A percentile compares a stretch with the other conserved stretches of the same genome.
Evolutionary conservation across 78 protist species (phyloP).

Genomic region (Monosiga brevicollis): DNA sequence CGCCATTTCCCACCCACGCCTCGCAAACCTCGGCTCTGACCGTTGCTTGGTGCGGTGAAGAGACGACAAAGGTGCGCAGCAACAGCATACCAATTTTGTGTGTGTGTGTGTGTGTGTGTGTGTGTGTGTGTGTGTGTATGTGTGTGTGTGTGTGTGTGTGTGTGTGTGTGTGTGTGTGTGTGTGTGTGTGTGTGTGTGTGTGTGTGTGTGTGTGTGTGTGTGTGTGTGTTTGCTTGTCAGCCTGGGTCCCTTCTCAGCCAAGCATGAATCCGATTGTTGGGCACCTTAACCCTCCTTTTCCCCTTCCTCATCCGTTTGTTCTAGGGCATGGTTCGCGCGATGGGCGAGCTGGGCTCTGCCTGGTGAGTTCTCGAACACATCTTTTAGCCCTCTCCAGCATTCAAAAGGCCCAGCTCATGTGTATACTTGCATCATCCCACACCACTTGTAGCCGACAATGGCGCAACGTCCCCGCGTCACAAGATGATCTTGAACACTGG

Average conservation of each 20-base stretch:
- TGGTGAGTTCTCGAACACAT: no score
- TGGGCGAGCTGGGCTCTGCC: no score
- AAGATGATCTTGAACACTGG: not conserved
- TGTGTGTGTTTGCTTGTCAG: not conserved
- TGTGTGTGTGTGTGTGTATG: conserved; percentile 8
- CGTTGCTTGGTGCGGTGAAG: no score
- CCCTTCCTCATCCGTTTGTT: no score
- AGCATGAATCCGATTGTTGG: not conserved
- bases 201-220: not conserved
- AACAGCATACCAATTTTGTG: no score
- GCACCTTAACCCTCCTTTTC: not conserved
- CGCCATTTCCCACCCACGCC: no score
- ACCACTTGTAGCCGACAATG: not conserved
- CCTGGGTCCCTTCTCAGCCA: not conserved
- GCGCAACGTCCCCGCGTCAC: not conserved
- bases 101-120: conserved; percentile 13
- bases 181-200: not conserved
- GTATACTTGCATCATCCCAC: not conserved
- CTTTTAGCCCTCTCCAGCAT: no score
- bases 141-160: conserved; percentile 3
- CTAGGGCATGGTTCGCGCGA: not conserved
- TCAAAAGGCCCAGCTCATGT: not conserved
- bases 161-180: conserved; percentile 5
- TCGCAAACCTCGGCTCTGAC: no score
- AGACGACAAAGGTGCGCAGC: no score